Percentiles rank a stretch among this genome's conserved stretches.
phyloP scores from a whole-genome alignment of 192 early-diverging fungal species.

The Entomortierella parvispora region DNA sequence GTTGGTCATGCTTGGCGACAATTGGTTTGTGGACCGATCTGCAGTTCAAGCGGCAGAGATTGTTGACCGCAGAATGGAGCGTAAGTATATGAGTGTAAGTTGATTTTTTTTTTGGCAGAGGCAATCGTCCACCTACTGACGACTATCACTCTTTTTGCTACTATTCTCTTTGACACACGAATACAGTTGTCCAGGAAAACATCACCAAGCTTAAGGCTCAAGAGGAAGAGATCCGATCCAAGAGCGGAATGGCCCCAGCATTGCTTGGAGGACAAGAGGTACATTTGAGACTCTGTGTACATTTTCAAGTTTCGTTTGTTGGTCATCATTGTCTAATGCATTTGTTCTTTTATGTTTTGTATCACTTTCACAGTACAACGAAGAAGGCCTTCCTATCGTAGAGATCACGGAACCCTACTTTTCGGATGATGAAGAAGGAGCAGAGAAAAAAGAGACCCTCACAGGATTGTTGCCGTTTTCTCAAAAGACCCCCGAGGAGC shows the following conservation, averaged over 20 bases:
- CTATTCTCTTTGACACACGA: no score
- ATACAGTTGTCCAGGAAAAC: constrained; percentile 61
- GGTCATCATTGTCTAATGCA: background rate
- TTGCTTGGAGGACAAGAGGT: constrained; percentile 45
- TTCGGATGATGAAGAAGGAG: constrained; percentile 59
- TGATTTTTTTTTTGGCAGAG: constrained; percentile 6
- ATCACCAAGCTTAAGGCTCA: constrained; percentile 59
- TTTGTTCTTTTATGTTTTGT: no score
- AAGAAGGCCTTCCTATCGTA: constrained; percentile 80
- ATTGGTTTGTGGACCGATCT: constrained; percentile 90
- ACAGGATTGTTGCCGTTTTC: constrained; percentile 41
- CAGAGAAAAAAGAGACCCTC: constrained; percentile 32
- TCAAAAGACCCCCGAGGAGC: constrained; percentile 62
- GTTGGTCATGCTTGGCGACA: constrained; percentile 87
- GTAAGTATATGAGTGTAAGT: constrained; percentile 52
- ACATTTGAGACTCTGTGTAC: background rate
- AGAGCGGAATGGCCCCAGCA: constrained; percentile 45
- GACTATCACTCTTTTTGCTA: background rate
- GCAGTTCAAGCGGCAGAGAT: constrained; percentile 79
- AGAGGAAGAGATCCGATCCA: constrained; percentile 51
- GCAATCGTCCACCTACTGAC: no score
- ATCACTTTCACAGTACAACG: constrained; percentile 81
- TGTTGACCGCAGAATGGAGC: constrained; percentile 71
- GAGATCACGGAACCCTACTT: constrained; percentile 73
- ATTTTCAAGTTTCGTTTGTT: no score